These are phyloP conservation scores for Ophiostoma angusticollis DNA, from an alignment of 2,329 filamentous ascomycete species.

Conservation along the genomic window DNA sequence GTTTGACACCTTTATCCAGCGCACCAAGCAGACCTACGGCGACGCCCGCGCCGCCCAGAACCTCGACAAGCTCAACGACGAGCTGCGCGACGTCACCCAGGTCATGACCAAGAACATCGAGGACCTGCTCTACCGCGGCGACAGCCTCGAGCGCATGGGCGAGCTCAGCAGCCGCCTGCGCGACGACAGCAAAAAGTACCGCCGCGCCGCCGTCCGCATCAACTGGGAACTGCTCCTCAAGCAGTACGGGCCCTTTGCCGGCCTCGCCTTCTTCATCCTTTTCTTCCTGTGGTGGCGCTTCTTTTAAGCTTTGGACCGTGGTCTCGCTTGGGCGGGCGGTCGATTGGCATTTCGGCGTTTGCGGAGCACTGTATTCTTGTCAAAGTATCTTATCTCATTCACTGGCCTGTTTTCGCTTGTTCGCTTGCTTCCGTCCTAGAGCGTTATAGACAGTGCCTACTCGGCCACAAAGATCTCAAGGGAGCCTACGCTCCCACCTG, in stretches of 20 bases:
- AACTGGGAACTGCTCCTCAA: conserved; percentile 96
- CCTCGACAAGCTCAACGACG: conserved; percentile 89
- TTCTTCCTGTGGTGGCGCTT: conserved; percentile 89
- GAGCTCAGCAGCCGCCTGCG: conserved; percentile 77
- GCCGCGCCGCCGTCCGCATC: conserved; percentile 81
- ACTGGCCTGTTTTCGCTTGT: too few relatives aligned
- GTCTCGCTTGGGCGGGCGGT: too few relatives aligned
- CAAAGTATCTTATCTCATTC: too few relatives aligned
- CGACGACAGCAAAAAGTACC: conserved; percentile 92
- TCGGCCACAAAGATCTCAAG: too few relatives aligned
- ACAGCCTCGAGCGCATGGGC: conserved; percentile 92
- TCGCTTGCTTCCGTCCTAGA: too few relatives aligned
- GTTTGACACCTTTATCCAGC: conserved; percentile 92
- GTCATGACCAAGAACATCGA: conserved; percentile 99
- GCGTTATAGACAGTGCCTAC: too few relatives aligned
- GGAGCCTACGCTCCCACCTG: too few relatives aligned
- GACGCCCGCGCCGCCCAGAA: conserved; percentile 85
- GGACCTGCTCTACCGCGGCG: conserved; percentile 86
- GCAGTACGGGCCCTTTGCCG: conserved; percentile 89
- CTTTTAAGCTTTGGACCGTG: conserved; percentile 58
- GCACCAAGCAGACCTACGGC: conserved; percentile 87
- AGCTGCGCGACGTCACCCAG: conserved; percentile 93
- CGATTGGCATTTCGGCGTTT: too few relatives aligned
- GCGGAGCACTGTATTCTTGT: too few relatives aligned
- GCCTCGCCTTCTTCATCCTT: conserved; percentile 66